These are phyloP conservation scores for Cyclotella cryptica DNA, from an alignment of 108 stramenopile species.

Conservation along the genomic window DNA sequence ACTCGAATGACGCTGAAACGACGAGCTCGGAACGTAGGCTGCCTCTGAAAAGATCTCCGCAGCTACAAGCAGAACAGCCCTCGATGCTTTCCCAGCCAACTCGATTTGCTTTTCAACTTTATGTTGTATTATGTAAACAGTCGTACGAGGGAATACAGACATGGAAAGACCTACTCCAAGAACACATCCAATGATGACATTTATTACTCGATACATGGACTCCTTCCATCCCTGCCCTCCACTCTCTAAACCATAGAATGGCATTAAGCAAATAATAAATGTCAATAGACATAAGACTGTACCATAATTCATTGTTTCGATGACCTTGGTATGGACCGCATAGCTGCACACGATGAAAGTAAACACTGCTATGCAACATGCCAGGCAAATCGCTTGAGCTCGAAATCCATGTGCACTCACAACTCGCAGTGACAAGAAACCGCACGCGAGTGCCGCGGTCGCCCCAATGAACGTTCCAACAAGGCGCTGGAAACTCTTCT, in stretches of 20 bases:
- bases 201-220: not conserved
- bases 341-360: not conserved
- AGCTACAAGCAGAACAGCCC: not conserved
- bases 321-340: not conserved
- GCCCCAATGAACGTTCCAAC: not conserved
- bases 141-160: not conserved
- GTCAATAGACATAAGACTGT: not conserved
- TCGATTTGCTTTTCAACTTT: not conserved
- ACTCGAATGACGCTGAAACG: not conserved
- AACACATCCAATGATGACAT: conserved; percentile 1
- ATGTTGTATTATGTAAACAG: not conserved
- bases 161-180: conserved; percentile 1
- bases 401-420: not conserved
- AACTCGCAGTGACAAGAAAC: not conserved
- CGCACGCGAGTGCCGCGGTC: not conserved
- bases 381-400: not conserved
- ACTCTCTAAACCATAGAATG: not conserved
- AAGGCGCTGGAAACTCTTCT: not conserved
- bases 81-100: not conserved
- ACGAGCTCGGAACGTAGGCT: not conserved
- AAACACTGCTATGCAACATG: not conserved
- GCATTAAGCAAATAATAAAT: not conserved
- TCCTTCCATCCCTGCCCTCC: not conserved
- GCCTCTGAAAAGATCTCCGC: not conserved
- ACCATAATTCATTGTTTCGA: not conserved